Evolutionary conservation across 2,329 filamentous ascomycete species (phyloP).

Genomic region (Penicillium brasilianum): DNA sequence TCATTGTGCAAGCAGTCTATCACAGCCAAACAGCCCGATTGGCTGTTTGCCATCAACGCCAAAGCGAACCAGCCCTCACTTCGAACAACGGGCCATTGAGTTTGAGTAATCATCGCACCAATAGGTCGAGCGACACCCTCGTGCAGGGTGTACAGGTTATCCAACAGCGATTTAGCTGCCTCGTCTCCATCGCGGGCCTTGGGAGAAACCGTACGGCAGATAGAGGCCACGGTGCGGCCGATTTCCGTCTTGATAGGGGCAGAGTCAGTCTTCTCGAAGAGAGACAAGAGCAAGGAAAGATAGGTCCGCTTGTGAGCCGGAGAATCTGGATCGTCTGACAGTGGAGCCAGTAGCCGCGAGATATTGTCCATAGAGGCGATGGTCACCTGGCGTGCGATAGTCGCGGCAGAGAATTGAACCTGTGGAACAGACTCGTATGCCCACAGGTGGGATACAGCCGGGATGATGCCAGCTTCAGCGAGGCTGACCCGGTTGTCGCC

Average conservation of each 20-base stretch:
- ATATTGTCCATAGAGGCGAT: slow-evolving; percentile 47
- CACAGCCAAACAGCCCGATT: slow-evolving; percentile 40
- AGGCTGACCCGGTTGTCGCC: slow-evolving; percentile 47
- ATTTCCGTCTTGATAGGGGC: slow-evolving; percentile 54
- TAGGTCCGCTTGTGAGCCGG: slow-evolving; percentile 42
- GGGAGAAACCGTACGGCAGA: slow-evolving; percentile 48
- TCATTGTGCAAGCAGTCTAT: slow-evolving; percentile 43
- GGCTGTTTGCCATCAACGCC: slow-evolving; percentile 50
- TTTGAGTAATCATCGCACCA: slow-evolving; percentile 51
- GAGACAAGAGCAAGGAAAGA: slow-evolving; percentile 48
- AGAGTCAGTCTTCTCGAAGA: slow-evolving; percentile 51
- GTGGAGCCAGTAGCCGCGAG: slow-evolving; percentile 40
- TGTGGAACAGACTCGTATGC: slow-evolving; percentile 49
- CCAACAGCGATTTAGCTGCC: slow-evolving; percentile 33
- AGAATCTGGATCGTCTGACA: slow-evolving; percentile 37
- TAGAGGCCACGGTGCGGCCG: slow-evolving; percentile 52
- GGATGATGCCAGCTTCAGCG: slow-evolving; percentile 46
- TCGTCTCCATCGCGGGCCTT: slow-evolving; percentile 31
- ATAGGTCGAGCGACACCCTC: slow-evolving; percentile 45
- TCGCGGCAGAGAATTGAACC: slow-evolving; percentile 51
- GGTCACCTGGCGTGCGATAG: slow-evolving; percentile 48
- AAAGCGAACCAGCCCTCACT: slow-evolving; percentile 57
- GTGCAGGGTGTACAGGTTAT: slow-evolving; percentile 44
- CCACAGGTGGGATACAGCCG: slow-evolving; percentile 47
- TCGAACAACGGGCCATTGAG: slow-evolving; percentile 54